Evolutionary conservation across 2,329 filamentous ascomycete species (phyloP).

Genomic region (Colletotrichum sp.): DNA sequence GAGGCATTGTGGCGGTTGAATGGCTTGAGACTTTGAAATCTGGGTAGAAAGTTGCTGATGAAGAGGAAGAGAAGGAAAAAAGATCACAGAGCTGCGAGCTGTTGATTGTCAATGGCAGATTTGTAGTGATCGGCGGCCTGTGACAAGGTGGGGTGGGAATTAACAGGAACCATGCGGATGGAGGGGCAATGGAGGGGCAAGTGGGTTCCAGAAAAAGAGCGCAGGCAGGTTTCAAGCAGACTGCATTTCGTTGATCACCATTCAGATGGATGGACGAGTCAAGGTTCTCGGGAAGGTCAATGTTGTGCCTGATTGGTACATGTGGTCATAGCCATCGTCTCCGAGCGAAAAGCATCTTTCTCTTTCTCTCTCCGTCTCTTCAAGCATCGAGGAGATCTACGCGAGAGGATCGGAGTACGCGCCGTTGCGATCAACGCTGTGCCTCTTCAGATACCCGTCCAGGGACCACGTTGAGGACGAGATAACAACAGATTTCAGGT

Average conservation of each 20-base stretch:
- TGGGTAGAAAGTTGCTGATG: not conserved
- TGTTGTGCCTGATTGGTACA: not conserved
- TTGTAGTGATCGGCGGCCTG: conserved; percentile 18
- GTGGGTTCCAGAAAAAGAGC: conserved; percentile 17
- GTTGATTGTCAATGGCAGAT: conserved; percentile 4
- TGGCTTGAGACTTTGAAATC: not conserved
- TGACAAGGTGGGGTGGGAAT: conserved; percentile 6
- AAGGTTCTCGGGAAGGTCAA: not conserved
- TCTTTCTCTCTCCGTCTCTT: rapidly evolving
- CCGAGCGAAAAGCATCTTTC: not conserved
- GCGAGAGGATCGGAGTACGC: not conserved
- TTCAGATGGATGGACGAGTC: not conserved
- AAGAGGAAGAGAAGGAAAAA: not conserved
- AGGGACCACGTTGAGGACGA: not conserved
- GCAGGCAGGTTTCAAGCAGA: conserved; percentile 20
- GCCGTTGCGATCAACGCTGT: not conserved
- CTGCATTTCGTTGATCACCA: not conserved
- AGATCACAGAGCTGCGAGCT: not conserved
- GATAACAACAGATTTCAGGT: not conserved
- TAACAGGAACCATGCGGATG: conserved; percentile 12
- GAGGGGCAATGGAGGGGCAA: conserved; percentile 16
- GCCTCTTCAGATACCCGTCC: not conserved
- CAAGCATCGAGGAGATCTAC: not conserved
- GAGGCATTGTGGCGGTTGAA: conserved; percentile 32
- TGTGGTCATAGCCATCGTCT: not conserved